These are phyloP conservation scores for Heteromeles arbutifolia DNA, from an alignment of 306 rosid species.

Conservation along the genomic window DNA sequence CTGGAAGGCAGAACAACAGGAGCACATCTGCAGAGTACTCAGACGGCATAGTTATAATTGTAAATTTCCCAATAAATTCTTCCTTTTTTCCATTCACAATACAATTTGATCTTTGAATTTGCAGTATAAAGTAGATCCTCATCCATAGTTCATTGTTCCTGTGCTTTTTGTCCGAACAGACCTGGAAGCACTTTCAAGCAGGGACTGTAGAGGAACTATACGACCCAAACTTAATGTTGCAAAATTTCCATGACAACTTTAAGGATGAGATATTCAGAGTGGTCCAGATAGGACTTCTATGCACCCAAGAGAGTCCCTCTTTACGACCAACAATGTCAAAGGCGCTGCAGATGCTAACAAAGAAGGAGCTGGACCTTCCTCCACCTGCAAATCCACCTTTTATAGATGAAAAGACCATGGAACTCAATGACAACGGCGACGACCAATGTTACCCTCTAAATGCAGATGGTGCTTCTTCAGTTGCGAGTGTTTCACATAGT, in stretches of 20 bases:
- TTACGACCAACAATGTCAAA: conserved; percentile 74
- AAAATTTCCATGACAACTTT: conserved; percentile 24
- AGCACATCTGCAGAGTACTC: conserved; percentile 60
- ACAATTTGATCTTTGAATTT: neutral
- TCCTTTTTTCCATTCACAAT: neutral
- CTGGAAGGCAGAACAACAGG: conserved; percentile 66
- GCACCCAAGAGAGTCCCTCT: conserved; percentile 76
- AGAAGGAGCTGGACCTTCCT: conserved; percentile 52
- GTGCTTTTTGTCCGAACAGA: conserved; percentile 36
- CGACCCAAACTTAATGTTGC: conserved; percentile 61
- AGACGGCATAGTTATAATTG: conserved; percentile 65
- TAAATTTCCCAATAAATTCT: conserved; percentile 27
- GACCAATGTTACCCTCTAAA: conserved; percentile 34
- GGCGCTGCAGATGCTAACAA: conserved; percentile 65
- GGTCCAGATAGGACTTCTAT: conserved; percentile 72
- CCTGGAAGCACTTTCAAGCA: conserved; percentile 77
- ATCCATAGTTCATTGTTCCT: conserved; percentile 11
- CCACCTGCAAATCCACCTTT: conserved; percentile 86
- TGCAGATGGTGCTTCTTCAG: conserved; percentile 33
- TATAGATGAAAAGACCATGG: conserved; percentile 81
- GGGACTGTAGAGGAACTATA: conserved; percentile 48
- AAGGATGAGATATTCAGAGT: conserved; percentile 54
- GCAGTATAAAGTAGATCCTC: neutral
- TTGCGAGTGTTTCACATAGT: conserved; percentile 62
- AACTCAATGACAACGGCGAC: conserved; percentile 46